These are phyloP conservation scores for Psilocybe subaeruginosa DNA, from an alignment of 768 basidiomycete species.

Conservation along the genomic window DNA sequence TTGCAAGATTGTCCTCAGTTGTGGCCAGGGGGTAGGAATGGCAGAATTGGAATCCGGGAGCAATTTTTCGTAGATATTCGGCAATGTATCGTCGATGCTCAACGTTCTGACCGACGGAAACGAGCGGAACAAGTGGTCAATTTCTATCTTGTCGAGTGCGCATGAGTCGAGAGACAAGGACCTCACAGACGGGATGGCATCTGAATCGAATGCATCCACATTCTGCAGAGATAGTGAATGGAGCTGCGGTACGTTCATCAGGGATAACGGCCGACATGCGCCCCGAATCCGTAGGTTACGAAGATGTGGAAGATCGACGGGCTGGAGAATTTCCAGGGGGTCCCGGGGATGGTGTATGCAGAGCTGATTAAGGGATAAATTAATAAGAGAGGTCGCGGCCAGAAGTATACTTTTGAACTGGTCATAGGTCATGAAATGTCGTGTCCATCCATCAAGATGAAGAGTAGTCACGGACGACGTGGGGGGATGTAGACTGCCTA, in stretches of 20 bases:
- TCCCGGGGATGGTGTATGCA: constrained; percentile 37
- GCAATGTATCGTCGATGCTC: constrained; percentile 35
- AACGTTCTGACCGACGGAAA: constrained; percentile 38
- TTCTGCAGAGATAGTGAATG: constrained; percentile 37
- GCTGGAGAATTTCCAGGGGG: constrained; percentile 27
- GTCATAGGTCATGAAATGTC: constrained; percentile 33
- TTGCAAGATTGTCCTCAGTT: constrained; percentile 34
- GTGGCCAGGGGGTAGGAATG: constrained; percentile 34
- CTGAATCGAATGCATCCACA: constrained; percentile 36
- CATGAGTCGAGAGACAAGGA: constrained; percentile 37
- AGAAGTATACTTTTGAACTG: constrained; percentile 38
- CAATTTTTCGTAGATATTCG: constrained; percentile 33
- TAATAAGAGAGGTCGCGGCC: constrained; percentile 36
- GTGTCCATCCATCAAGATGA: constrained; percentile 46
- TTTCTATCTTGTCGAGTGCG: constrained; percentile 32
- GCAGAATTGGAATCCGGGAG: constrained; percentile 20
- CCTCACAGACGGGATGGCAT: constrained; percentile 33
- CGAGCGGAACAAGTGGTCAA: constrained; percentile 33
- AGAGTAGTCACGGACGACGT: constrained; percentile 37
- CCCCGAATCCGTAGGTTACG: constrained; percentile 45
- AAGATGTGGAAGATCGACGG: constrained; percentile 37
- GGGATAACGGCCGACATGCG: constrained; percentile 33
- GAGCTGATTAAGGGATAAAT: constrained; percentile 45
- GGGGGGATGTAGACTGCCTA: constrained; percentile 43
- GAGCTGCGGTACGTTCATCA: constrained; percentile 38